Conservation (phyloP, 371 early-diverging fungal genomes). For the Actinomortierella ambigua region DNA sequence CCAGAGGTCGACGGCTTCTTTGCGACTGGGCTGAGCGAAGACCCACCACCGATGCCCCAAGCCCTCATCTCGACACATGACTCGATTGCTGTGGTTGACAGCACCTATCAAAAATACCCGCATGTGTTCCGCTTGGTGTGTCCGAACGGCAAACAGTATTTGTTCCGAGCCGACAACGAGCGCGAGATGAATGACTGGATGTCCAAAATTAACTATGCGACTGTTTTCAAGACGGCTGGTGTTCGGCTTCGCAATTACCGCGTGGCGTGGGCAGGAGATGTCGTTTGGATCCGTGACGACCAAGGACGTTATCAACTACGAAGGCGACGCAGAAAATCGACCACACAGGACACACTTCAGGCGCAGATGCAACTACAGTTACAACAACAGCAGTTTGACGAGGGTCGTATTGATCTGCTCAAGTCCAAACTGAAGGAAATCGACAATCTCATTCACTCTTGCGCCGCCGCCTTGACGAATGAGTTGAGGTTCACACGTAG, state of each 20-base stretch:
- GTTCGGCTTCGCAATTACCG: slow-evolving; percentile 53
- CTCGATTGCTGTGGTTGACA: slow-evolving; percentile 74
- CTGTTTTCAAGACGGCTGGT: slow-evolving; percentile 72
- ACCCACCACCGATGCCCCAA: slow-evolving; percentile 51
- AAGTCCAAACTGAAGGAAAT: slow-evolving; percentile 32
- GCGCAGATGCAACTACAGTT: background rate
- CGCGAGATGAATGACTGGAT: slow-evolving; percentile 84
- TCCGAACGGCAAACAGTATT: slow-evolving; percentile 71
- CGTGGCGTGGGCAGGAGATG: slow-evolving; percentile 28
- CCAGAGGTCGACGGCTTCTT: slow-evolving; percentile 39
- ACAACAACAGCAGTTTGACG: background rate
- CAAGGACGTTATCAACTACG: slow-evolving; percentile 27
- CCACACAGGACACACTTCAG: slow-evolving; percentile 19
- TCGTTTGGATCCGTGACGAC: slow-evolving; percentile 35
- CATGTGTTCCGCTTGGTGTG: slow-evolving; percentile 78
- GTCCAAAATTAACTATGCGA: slow-evolving; percentile 79
- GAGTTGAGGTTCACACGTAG: slow-evolving; percentile 67
- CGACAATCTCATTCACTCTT: slow-evolving; percentile 26
- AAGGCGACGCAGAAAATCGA: slow-evolving; percentile 20
- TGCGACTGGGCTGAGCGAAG: slow-evolving; percentile 16
- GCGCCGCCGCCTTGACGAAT: slow-evolving; percentile 23
- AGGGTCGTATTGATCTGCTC: slow-evolving; percentile 22
- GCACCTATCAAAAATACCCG: slow-evolving; percentile 72
- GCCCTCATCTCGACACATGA: slow-evolving; percentile 68
- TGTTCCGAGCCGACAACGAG: slow-evolving; percentile 68